Base-by-base conservation (phyloP, 176 grass and related monocot species). In the Oryza brachyantha region DNA sequence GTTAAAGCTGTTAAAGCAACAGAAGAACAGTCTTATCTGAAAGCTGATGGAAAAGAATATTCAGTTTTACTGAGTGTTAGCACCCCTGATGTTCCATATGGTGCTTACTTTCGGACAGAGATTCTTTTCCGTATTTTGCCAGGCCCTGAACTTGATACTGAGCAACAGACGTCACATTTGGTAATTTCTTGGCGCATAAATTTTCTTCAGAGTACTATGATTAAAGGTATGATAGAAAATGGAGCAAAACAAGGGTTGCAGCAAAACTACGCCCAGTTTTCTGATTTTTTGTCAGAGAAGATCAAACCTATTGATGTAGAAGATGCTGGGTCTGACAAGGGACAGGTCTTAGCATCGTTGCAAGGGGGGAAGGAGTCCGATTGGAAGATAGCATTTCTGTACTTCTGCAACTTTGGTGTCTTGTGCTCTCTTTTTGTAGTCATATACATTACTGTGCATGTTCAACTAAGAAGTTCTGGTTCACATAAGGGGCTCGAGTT, bases 201-300 rank as follows among this genome's bases (percentile, higher is more conserved):
- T 86, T 98, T 98, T 85, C 79, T 94, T 93, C 96, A 98, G 73
- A 94, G 92, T 90, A 98, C 96, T 60, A 89, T 94, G 80, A 80
- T 98, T 10, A 98, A 87, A 82, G 67, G 96, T 80, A 89, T 92
- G 83, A 98, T 98, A 79, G 96, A 98, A 88, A 98, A 74, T 91
- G 96, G 92, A 74, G 96, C 96, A 66, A 98, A 67, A 58, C 96
- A 98, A 89, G 92, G 96, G 2, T 75, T 98, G 80, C 87, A 85
- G 62, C 90, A 94, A 59, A 89, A 72, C 38, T 98, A 86, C 79
- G 65, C 74, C 26, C 92, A 92, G 28, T 90, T 98, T 87, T 82
- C 43, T 22, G 90, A 94, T 80, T 50, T 94, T 10, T 68, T 98
- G 38, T 89, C 89, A 66, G 83, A 93, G 74, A 86, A 88, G 46